Base-by-base conservation (phyloP, 805 yeast species). In the Alloascoidea africana region DNA sequence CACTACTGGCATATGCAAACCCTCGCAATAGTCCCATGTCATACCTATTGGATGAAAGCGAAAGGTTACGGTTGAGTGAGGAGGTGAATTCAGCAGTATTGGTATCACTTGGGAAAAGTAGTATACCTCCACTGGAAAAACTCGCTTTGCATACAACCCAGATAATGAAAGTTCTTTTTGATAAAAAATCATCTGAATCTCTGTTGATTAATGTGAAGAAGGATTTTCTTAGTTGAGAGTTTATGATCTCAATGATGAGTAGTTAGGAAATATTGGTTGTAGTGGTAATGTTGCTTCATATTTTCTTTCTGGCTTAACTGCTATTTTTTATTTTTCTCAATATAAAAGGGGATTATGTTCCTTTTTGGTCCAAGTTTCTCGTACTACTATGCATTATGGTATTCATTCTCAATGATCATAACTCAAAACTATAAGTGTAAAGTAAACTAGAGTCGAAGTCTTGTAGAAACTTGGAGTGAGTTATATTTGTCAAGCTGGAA, bases 1-100 rank as follows among this genome's bases (percentile, higher is more conserved):
- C 71, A 2, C 50, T 76, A 18, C 48, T 75, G 35, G 75, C 78
- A 2, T 74, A 65, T 43, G 63, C 64, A 5, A 58, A 72, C 38
- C 77, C 78, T 1, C 40, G 42, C 33, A 41, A 49, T 3, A 50
- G 65, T 3, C 51, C 49, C 19, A 59, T 58, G 34, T 63, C 66
- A 14, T 52, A 55, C 36, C 44, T 59, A 19, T 48, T 67, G 27
- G 56, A 56, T 17, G 49, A 47, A 6, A 53, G 53, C 5, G 66
- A 66, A 37, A 51, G 62, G 14, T 44, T 46, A 2, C 60, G 60
- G 36, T 42, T 65, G 17, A 56, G 63, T 33, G 70, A 68, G 41
- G 59, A 55, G 30, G 44, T 70, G 32, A 63, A 64, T 38, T 53
- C 65, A 5, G 60, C 64, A 27, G 61, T 67, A 14, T 42, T 70